Evolutionary conservation across 805 yeast species (phyloP), one percentile per base, ranked within the genome.

Genomic region (Saccharomycopsis vini): DNA sequence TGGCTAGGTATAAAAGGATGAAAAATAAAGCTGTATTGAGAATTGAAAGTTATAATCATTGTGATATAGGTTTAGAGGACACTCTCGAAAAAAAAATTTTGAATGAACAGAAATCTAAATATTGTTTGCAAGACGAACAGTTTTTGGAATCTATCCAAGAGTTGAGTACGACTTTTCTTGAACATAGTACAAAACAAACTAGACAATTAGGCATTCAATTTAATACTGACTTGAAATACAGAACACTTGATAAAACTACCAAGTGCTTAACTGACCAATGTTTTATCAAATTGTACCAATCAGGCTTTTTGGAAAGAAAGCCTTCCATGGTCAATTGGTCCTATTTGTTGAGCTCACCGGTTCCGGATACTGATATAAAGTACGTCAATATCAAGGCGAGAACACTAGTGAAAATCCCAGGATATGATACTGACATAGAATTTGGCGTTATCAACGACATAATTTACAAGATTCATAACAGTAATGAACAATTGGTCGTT

Each of bases 31-130:
- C 12, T 21, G 28, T 22, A 2, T 68, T 90, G 50, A 90, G 81
- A 64, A 62, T 90, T 46, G 97, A 97, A 37, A 97, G 98, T 37
- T 92, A 90, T 59, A 97, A 90, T 66, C 97, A 90, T 61, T 97
- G 97, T 32, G 98, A 97, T 73, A 88, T 92, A 62, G 94, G 95
- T 37, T 89, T 97, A 12, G 98, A 92, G 66, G 84, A 95, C 15
- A 97, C 90, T 52, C 97, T 92, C 50, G 98, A 92, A 68, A 92
- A 92, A 66, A 95, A 92, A 62, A 97, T 90, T 59, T 77, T 76
- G 50, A 85, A 97, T 67, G 96, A 89, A 60, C 79, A 77, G 50
- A 31, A 23, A 34, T 5, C 44, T 7, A 46, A 43, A n/a, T n/a
- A n/a, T n/a, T n/a, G n/a, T n/a, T n/a, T n/a, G n/a, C n/a, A n/a